Percentiles rank a stretch among this genome's conserved stretches.
Evolutionary conservation across 257 asterid genomes (phyloP).

Genomic region (Solanum infundibuliforme): DNA sequence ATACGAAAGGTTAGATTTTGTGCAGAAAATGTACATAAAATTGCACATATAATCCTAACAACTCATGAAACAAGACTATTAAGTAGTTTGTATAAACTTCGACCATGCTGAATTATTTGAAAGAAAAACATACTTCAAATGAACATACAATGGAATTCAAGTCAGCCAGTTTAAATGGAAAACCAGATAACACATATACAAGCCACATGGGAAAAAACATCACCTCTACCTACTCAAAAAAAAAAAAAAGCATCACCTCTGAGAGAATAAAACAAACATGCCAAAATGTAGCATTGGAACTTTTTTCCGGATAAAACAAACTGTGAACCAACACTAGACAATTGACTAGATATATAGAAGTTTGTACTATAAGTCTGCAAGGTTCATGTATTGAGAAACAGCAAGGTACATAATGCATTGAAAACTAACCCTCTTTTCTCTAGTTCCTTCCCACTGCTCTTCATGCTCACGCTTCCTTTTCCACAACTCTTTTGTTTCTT

Average conservation of each 20-base stretch:
- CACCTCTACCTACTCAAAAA: background rate
- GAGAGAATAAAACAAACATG: background rate
- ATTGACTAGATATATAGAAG: background rate
- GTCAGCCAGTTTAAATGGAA: background rate
- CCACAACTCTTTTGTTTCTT: constrained; percentile 97
- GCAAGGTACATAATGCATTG: background rate
- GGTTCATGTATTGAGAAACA: background rate
- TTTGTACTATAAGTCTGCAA: background rate
- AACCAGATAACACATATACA: background rate
- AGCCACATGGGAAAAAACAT: background rate
- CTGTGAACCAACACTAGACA: background rate
- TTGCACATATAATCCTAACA: background rate
- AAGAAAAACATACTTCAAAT: background rate
- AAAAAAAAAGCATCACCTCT: background rate
- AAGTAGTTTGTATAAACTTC: background rate
- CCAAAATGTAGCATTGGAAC: background rate
- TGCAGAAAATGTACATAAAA: background rate
- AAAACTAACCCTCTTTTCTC: constrained; percentile 79
- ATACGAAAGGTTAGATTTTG: background rate
- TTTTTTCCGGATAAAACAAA: background rate
- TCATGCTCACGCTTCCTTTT: constrained; percentile 97
- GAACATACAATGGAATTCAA: background rate
- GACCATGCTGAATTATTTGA: background rate
- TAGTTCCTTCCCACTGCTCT: constrained; percentile 99
- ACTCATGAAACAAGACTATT: background rate